Evolutionary conservation across 140 eudicot species (phyloP).

Genomic region (Anethum foeniculum): DNA sequence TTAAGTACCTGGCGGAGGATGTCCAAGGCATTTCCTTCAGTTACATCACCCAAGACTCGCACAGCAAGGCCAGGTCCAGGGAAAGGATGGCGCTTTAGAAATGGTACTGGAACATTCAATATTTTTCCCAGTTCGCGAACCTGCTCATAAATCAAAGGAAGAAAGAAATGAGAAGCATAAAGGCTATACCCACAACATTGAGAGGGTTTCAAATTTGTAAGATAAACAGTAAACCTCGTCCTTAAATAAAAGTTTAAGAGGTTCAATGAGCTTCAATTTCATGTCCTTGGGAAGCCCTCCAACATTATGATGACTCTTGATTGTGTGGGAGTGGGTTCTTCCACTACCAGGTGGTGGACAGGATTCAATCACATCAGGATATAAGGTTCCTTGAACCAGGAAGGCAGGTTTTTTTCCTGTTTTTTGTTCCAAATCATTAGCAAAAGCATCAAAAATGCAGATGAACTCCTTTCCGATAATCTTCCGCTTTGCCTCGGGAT

Average conservation of each 20-base stretch:
- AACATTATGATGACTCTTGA: constrained; percentile 93
- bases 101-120: constrained; percentile 56
- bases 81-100: constrained; percentile 80
- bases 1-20: constrained; percentile 66
- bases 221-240: constrained; percentile 63
- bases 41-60: constrained; percentile 83
- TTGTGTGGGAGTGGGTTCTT: constrained; percentile 88
- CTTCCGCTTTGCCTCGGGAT: constrained; percentile 85
- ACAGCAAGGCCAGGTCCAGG: constrained; percentile 98
- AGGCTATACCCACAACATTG: not conserved
- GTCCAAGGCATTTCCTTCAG: constrained; percentile 78
- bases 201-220: not conserved
- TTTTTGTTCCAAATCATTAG: constrained; percentile 65
- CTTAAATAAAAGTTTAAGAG: constrained; percentile 83
- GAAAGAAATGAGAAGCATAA: not conserved
- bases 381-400: constrained; percentile 96
- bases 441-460: constrained; percentile 72
- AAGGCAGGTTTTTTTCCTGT: constrained; percentile 65
- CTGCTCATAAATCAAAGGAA: constrained; percentile 22
- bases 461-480: constrained; percentile 89
- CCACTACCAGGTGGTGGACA: constrained; percentile 99
- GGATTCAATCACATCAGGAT: constrained; percentile 96
- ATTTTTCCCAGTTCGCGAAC: constrained; percentile 88
- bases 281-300: constrained; percentile 98
- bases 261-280: constrained; percentile 91